A percentile compares a stretch with the other conserved stretches of the same genome.
These are phyloP conservation scores for Russula dissimulans DNA, from an alignment of 768 basidiomycete genomes.

Conservation along the genomic window DNA sequence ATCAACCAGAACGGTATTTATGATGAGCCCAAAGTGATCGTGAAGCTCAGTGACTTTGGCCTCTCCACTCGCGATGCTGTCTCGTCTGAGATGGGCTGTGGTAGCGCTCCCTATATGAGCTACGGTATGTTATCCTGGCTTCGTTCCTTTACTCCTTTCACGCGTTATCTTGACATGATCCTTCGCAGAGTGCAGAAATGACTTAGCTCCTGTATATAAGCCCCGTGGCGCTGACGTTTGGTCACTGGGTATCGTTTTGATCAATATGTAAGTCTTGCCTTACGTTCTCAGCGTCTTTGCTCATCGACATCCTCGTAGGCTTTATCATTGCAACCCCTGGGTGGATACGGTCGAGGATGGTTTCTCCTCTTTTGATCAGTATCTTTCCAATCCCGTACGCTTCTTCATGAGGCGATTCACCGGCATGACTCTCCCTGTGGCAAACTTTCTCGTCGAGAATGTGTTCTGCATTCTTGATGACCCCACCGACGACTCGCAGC, in stretches of 20 bases:
- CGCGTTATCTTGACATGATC: neutral
- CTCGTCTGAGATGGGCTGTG: conserved; percentile 95
- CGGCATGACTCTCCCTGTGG: conserved; percentile 81
- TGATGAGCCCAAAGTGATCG: conserved; percentile 75
- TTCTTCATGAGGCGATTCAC: conserved; percentile 89
- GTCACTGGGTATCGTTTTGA: conserved; percentile 97
- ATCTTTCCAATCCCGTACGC: conserved; percentile 63
- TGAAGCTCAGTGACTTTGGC: conserved; percentile 97
- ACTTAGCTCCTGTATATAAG: conserved; percentile 87
- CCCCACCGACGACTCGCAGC: conserved; percentile 47
- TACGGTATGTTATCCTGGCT: conserved; percentile 52
- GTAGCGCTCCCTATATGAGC: conserved; percentile 98
- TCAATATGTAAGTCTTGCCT: conserved; percentile 72
- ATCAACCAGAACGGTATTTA: conserved; percentile 44
- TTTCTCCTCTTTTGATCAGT: conserved; percentile 75
- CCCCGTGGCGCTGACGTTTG: conserved; percentile 96
- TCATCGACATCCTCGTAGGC: conserved; percentile 36
- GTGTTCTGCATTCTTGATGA: conserved; percentile 77
- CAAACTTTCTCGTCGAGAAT: conserved; percentile 72
- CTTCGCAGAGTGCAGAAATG: conserved; percentile 87
- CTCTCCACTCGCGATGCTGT: conserved; percentile 82
- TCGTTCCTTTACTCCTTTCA: conserved; percentile 18
- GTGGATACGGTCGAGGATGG: conserved; percentile 81
- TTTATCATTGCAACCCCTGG: conserved; percentile 99
- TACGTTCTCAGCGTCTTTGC: conserved; percentile 8